A percentile compares a stretch with the other conserved stretches of the same genome.
Evolutionary conservation across 768 basidiomycete species (phyloP).

Genomic region (Leucocoprinus leucothites): DNA sequence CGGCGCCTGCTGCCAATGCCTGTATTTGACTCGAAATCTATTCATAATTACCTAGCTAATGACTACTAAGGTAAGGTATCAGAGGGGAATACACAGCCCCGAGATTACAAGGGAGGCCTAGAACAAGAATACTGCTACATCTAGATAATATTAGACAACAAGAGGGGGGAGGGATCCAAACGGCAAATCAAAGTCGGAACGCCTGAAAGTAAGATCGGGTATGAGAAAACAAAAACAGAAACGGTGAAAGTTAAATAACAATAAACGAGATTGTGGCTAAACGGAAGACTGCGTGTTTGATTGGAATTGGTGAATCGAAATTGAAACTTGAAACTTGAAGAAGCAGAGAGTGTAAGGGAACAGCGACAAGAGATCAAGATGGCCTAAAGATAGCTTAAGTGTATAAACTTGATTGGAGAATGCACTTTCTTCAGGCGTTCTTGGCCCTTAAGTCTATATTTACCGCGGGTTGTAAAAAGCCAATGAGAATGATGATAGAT

Average conservation of each 20-base stretch:
- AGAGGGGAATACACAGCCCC: constrained; percentile 2
- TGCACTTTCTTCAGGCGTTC: not conserved
- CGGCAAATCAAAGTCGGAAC: not conserved
- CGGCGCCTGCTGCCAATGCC: constrained; percentile 6
- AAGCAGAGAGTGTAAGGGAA: not conserved
- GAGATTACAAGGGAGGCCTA: not conserved
- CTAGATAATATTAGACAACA: not conserved
- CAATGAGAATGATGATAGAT: constrained; percentile 6
- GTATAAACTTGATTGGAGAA: constrained; percentile 2
- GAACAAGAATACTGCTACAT: constrained; percentile 5
- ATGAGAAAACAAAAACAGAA: not conserved
- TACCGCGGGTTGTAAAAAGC: not conserved
- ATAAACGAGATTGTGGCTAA: constrained; percentile 3
- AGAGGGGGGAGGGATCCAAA: not conserved
- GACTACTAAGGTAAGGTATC: constrained; percentile 5
- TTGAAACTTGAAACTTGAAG: constrained; percentile 1
- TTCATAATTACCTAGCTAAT: not conserved
- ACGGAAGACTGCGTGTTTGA: constrained; percentile 2
- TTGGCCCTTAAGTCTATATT: constrained; percentile 6
- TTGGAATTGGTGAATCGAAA: not conserved
- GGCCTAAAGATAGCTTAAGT: not conserved
- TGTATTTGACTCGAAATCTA: not conserved
- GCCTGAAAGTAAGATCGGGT: not conserved
- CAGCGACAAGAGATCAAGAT: not conserved
- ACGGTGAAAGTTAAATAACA: constrained; percentile 7